Percentiles rank a stretch among this genome's conserved stretches.
Evolutionary conservation across 768 basidiomycete species (phyloP).

Genomic region (Lyophyllum shimeji): DNA sequence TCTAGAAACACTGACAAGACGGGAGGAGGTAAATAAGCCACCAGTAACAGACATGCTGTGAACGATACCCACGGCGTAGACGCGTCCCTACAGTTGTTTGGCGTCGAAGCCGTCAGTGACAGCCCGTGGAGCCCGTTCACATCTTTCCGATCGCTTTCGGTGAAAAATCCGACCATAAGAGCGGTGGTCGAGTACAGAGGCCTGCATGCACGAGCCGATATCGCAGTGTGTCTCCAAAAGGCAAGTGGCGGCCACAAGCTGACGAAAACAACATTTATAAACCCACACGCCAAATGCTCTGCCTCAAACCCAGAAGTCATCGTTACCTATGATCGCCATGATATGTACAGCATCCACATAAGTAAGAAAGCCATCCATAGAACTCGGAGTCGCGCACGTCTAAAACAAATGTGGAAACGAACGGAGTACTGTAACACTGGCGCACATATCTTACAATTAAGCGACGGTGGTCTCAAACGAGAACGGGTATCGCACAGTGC

Average conservation of each 20-base stretch:
- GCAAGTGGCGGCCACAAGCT: slow-evolving; percentile 5
- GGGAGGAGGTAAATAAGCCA: background rate
- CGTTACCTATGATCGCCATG: background rate
- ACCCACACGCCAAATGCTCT: background rate
- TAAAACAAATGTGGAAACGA: background rate
- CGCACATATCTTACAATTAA: slow-evolving; percentile 9
- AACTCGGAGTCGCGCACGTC: background rate
- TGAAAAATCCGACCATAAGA: slow-evolving; percentile 8
- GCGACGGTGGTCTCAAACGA: slow-evolving; percentile 4
- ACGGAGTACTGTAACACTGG: slow-evolving; percentile 5
- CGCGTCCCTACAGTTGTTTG: slow-evolving; percentile 11
- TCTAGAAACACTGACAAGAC: background rate
- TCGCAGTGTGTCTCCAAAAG: slow-evolving; percentile 12
- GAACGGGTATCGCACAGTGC: slow-evolving; percentile 1
- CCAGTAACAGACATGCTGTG: background rate
- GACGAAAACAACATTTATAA: background rate
- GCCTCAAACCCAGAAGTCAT: background rate
- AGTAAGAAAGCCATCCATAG: background rate
- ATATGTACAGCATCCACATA: background rate
- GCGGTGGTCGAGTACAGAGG: background rate
- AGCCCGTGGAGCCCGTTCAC: slow-evolving; percentile 1
- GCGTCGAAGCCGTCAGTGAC: background rate
- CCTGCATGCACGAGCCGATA: slow-evolving; percentile 12
- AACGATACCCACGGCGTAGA: slow-evolving; percentile 8
- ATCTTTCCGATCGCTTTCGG: background rate